Percentiles rank a stretch among this genome's conserved stretches.
Conservation (phyloP, 345 rosid species). For the Arabidopsis arenosa region DNA sequence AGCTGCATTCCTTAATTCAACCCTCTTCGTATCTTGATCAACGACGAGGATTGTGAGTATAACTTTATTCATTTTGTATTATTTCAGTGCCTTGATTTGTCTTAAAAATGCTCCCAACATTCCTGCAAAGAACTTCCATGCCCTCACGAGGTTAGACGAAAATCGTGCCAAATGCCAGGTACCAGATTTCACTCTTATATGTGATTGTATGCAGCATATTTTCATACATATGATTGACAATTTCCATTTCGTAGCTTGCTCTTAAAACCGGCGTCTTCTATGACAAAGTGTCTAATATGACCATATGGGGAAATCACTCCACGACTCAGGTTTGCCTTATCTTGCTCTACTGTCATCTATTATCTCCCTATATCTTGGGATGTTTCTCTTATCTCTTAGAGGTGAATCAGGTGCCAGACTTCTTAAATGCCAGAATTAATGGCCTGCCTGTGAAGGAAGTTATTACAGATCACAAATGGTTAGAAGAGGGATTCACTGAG, state of each 20-base stretch:
- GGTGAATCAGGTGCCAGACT: conserved; percentile 85
- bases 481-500: conserved; percentile 94
- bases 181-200: conserved; percentile 23
- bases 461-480: conserved; percentile 89
- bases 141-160: conserved; percentile 92
- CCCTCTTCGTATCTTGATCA: conserved; percentile 6
- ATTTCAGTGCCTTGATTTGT: conserved; percentile 86
- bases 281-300: conserved; percentile 91
- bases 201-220: background rate
- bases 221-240: conserved; percentile 3
- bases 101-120: conserved; percentile 93
- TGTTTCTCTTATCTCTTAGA: conserved; percentile 19
- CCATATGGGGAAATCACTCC: conserved; percentile 99
- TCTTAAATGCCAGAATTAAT: conserved; percentile 85
- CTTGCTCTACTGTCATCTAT: conserved; percentile 7
- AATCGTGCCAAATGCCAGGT: conserved; percentile 99
- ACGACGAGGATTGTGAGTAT: background rate
- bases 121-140: conserved; percentile 97
- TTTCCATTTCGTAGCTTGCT: conserved; percentile 69
- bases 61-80: conserved; percentile 2
- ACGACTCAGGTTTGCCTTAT: conserved; percentile 78
- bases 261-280: conserved; percentile 95
- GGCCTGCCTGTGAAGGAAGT: conserved; percentile 90
- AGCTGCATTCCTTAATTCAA: conserved; percentile 32
- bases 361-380: background rate